Evolutionary conservation across 768 basidiomycete species (phyloP).

Genomic region (Rhizopogon vesiculosus): DNA sequence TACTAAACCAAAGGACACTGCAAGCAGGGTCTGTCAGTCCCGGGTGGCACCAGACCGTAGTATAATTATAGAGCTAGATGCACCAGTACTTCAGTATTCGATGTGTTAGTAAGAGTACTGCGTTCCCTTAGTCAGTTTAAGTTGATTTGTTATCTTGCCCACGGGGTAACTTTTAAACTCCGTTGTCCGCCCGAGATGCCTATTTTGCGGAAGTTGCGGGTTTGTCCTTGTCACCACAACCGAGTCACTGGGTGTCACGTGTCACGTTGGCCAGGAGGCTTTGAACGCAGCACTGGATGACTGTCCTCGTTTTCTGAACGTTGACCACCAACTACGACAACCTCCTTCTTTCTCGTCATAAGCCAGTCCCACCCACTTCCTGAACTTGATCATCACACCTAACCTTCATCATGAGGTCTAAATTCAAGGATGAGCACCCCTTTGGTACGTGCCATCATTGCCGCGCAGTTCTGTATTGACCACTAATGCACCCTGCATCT

Average conservation of each 20-base stretch:
- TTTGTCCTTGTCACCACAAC: background rate
- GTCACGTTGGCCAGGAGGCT: constrained; percentile 30
- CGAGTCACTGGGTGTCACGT: constrained; percentile 26
- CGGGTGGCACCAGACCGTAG: too few relatives aligned
- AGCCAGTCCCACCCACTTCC: constrained; percentile 2
- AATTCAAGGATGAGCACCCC: constrained; percentile 99
- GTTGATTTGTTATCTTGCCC: too few relatives aligned
- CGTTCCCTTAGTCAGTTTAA: too few relatives aligned
- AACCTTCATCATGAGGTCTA: constrained; percentile 68
- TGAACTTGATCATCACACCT: constrained; percentile 1
- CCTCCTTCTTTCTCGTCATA: constrained; percentile 7
- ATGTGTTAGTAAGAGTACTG: too few relatives aligned
- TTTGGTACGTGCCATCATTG: constrained; percentile 59
- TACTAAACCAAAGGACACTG: too few relatives aligned
- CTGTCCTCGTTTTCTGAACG: constrained; percentile 18
- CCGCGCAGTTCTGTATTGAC: constrained; percentile 28
- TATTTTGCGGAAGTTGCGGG: background rate
- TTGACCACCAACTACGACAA: constrained; percentile 18
- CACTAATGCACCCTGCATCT: constrained; percentile 10
- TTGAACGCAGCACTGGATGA: constrained; percentile 20
- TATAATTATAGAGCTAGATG: too few relatives aligned
- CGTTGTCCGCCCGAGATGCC: too few relatives aligned
- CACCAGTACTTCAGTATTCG: too few relatives aligned
- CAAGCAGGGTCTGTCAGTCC: too few relatives aligned
- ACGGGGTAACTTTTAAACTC: too few relatives aligned